phyloP scores from a whole-genome alignment of 2,329 filamentous ascomycete species.

The Nemania sp. region DNA sequence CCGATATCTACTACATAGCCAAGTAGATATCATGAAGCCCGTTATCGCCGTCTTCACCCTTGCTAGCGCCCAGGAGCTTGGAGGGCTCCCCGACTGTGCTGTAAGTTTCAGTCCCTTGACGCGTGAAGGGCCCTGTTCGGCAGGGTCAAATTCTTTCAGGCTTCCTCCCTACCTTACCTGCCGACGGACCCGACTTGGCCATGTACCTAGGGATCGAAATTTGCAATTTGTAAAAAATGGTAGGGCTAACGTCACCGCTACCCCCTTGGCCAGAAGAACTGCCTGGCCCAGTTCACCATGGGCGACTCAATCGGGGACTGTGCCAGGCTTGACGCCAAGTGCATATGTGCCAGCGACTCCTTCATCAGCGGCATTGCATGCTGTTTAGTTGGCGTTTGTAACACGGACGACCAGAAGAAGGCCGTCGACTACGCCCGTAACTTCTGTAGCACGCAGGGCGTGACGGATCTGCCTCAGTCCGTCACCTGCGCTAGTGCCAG shows the following conservation, averaged over 20 bases:
- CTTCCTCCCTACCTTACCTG: no score
- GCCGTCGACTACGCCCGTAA: slow-evolving; percentile 51
- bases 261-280: slow-evolving; percentile 45
- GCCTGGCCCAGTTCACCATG: slow-evolving; percentile 51
- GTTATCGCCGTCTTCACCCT: slow-evolving; percentile 63
- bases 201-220: no score
- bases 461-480: slow-evolving; percentile 43
- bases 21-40: slow-evolving; percentile 59
- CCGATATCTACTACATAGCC: neutral
- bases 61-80: slow-evolving; percentile 61
- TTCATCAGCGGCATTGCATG: slow-evolving; percentile 63
- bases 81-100: slow-evolving; percentile 64
- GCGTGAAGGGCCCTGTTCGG: neutral
- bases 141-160: no score
- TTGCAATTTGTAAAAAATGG: neutral
- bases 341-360: slow-evolving; percentile 59
- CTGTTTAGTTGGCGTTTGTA: slow-evolving; percentile 61
- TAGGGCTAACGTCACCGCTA: slow-evolving; percentile 1
- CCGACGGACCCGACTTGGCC: no score
- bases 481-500: slow-evolving; percentile 35
- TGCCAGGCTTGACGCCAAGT: slow-evolving; percentile 56
- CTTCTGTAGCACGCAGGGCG: slow-evolving; percentile 52
- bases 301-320: slow-evolving; percentile 57
- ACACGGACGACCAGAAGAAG: slow-evolving; percentile 53
- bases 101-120: slow-evolving; percentile 56